Base-by-base conservation (phyloP, 805 yeast genomes). In the Sungouiella thailandica region DNA sequence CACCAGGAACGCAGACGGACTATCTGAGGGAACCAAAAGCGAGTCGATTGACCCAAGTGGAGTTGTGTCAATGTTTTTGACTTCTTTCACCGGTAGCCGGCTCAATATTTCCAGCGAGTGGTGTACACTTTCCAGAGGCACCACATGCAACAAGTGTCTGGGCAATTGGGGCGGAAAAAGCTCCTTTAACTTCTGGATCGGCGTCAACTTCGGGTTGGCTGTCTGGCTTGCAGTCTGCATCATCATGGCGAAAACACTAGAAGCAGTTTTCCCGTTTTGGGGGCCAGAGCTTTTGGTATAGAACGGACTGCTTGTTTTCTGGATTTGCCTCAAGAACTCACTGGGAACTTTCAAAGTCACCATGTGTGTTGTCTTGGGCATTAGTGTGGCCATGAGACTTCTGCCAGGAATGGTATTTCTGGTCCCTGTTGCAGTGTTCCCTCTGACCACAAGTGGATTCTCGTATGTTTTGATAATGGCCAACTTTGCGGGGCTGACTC, bases 201-300 rank as follows among this genome's bases (percentile, higher is more conserved):
- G 54, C 2, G 62, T 55, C 17, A 56, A 36, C 33, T 60, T 57
- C 3, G 44, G 46, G 6, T 37, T 42, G 4, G 55, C 36, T n/a
- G n/a, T n/a, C 27, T 44, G 49, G 9, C 60, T 47, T 2, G 62
- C 53, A 3, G 58, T 53, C 17, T 40, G 41, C 58, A 69, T 62
- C 65, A 71, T 65, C 34, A 62, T 58, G 12, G 45, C 56, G 36
- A 70, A 67, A 4, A 62, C 58, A 6, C 58, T 44, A 2, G 34
- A 36, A 10, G 41, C 46, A 4, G 39, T 27, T 23, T 40, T 47
- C 7, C 40, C 43, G n/a, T 35, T 35, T 1, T 14, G 20, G 16
- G 18, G 31, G 7, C 44, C 44, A 7, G 38, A 28, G 13, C 49
- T 46, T 20, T 32, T 23, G 14, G 48, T 43, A 27, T 39, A 40